These are phyloP conservation scores for Trichoderma virens DNA, from an alignment of 495 filamentous ascomycete genomes.

Conservation along the genomic window DNA sequence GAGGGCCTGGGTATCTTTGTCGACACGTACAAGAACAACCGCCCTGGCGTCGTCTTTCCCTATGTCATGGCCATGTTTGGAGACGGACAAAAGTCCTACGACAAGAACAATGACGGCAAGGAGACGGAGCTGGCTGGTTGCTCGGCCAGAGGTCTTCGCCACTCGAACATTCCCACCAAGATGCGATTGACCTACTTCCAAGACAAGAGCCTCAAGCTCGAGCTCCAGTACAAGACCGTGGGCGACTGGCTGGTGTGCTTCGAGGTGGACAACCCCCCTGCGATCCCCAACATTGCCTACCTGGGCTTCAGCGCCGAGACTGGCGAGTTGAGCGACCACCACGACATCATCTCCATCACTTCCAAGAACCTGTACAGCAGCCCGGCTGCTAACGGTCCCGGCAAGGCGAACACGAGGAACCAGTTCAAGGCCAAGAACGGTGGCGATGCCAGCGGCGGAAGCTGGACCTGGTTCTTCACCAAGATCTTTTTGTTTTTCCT, in stretches of 20 bases:
- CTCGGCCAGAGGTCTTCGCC: constrained; percentile 85
- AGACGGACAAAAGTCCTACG: constrained; percentile 82
- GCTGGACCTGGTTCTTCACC: constrained; percentile 90
- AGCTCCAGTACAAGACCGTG: constrained; percentile 87
- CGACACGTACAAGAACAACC: constrained; percentile 99
- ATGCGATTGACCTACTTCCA: constrained; percentile 91
- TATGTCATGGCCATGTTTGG: constrained; percentile 98
- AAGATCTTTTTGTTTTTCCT: constrained; percentile 71
- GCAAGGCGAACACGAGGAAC: constrained; percentile 20
- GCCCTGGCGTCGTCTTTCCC: constrained; percentile 89
- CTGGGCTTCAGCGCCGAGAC: constrained; percentile 94
- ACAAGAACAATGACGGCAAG: constrained; percentile 93
- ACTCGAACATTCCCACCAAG: constrained; percentile 70
- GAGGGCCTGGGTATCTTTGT: constrained; percentile 96
- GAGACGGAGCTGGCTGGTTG: constrained; percentile 88
- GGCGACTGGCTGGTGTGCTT: constrained; percentile 89
- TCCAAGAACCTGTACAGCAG: constrained; percentile 82
- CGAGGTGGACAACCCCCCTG: constrained; percentile 60
- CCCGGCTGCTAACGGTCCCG: constrained; percentile 32
- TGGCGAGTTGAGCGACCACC: constrained; percentile 93
- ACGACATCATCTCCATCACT: constrained; percentile 87
- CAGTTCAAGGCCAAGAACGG: constrained; percentile 22
- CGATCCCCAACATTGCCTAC: constrained; percentile 85
- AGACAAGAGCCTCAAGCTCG: constrained; percentile 84
- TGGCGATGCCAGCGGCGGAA: constrained; percentile 43